Percentiles rank a stretch among this genome's conserved stretches.
Evolutionary conservation across 2,329 filamentous ascomycete species (phyloP).

Genomic region (Pseudogymnoascus sp.): DNA sequence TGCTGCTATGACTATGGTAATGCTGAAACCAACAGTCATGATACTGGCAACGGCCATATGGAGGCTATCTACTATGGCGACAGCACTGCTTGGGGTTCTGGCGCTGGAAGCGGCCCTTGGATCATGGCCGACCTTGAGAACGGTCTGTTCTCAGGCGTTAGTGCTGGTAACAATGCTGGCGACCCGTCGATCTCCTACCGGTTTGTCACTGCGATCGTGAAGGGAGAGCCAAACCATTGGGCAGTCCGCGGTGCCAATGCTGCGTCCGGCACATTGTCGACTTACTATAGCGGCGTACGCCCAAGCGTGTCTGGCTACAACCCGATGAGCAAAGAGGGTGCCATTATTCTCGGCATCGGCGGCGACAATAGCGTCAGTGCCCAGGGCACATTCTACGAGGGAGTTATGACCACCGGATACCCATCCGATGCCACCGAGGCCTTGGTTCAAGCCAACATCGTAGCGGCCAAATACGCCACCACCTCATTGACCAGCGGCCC

Average conservation of each 20-base stretch:
- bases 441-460: conserved; percentile 49
- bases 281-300: conserved; percentile 50
- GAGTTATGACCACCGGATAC: conserved; percentile 53
- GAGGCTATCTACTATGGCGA: conserved; percentile 59
- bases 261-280: conserved; percentile 45
- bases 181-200: conserved; percentile 46
- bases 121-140: conserved; percentile 64
- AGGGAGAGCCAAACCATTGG: conserved; percentile 50
- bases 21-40: conserved; percentile 42
- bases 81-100: conserved; percentile 46
- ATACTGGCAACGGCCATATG: conserved; percentile 58
- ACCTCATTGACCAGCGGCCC: conserved; percentile 41
- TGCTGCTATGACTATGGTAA: conserved; percentile 55
- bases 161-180: conserved; percentile 38
- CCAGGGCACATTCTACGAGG: conserved; percentile 56
- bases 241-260: conserved; percentile 52
- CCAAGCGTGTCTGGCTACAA: conserved; percentile 47
- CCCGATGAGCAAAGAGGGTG: conserved; percentile 54
- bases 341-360: conserved; percentile 57
- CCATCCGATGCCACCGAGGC: conserved; percentile 50
- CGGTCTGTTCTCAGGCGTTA: conserved; percentile 51
- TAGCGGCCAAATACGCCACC: conserved; percentile 48
- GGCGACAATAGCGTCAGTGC: conserved; percentile 53
- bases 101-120: conserved; percentile 54
- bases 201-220: conserved; percentile 50